Evolutionary conservation across 2,329 filamentous ascomycete species (phyloP).

Genomic region (Trichophyton mentagrophytes): DNA sequence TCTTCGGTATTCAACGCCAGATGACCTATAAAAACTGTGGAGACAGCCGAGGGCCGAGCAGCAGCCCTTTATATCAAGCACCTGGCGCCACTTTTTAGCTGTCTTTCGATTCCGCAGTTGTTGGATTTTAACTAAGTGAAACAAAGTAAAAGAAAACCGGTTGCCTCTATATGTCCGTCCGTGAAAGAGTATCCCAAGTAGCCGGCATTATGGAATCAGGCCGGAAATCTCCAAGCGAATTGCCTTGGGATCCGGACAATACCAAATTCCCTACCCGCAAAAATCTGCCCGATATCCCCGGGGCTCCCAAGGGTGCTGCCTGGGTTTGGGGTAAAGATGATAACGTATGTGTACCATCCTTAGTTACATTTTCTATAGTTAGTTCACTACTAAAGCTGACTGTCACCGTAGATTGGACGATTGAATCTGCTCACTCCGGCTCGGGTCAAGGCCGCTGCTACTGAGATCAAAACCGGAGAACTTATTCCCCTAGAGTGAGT

Average conservation of each 20-base stretch:
- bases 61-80: too few species aligned
- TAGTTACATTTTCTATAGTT: background rate
- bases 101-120: too few species aligned
- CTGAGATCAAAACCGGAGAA: slow-evolving; percentile 44
- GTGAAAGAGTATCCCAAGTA: slow-evolving; percentile 10
- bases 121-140: too few species aligned
- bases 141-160: too few species aligned
- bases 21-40: too few species aligned
- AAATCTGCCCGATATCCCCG: slow-evolving; percentile 40
- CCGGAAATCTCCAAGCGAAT: slow-evolving; percentile 15
- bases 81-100: too few species aligned
- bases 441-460: slow-evolving; percentile 41
- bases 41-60: too few species aligned
- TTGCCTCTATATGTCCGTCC: background rate
- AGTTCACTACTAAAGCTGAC: background rate
- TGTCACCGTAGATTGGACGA: slow-evolving; percentile 24
- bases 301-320: slow-evolving; percentile 43
- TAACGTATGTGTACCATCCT: slow-evolving; percentile 25
- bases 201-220: slow-evolving; percentile 13
- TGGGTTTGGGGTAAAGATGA: slow-evolving; percentile 51
- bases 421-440: slow-evolving; percentile 45
- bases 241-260: slow-evolving; percentile 44
- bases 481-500: slow-evolving; percentile 42
- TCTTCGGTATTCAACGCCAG: too few species aligned
- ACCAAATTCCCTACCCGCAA: slow-evolving; percentile 41